phyloP scores from a whole-genome alignment of 1,284 basidiomycete species.

The Microbotryum lychnidis-dioicae region DNA sequence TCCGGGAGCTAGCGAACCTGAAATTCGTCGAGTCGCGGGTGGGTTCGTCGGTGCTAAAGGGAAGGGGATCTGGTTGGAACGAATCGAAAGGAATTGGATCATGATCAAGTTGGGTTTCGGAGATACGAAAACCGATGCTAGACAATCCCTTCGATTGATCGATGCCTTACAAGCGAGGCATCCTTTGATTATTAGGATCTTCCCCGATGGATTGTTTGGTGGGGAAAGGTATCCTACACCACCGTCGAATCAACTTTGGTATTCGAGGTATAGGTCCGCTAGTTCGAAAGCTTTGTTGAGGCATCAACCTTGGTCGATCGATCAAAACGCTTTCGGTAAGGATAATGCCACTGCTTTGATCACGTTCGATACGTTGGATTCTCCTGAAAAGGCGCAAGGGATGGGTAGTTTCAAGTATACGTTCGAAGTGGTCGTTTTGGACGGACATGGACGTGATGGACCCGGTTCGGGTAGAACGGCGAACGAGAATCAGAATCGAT shows the following conservation, averaged over 20 bases:
- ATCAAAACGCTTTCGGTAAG: background rate
- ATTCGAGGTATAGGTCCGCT: slow-evolving; percentile 22
- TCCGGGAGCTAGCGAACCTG: slow-evolving; percentile 8
- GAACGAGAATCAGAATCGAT: slow-evolving; percentile 1
- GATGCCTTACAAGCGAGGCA: too few relatives aligned
- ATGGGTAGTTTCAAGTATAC: slow-evolving; percentile 12
- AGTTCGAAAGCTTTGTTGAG: slow-evolving; percentile 12
- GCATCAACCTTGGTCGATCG: slow-evolving; percentile 5
- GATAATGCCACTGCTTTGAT: slow-evolving; percentile 1
- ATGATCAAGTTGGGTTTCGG: slow-evolving; percentile 19
- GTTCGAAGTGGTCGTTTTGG: slow-evolving; percentile 26
- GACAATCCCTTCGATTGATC: too few relatives aligned
- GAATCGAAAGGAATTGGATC: slow-evolving; percentile 28
- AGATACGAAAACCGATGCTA: too few relatives aligned
- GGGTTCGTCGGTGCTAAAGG: slow-evolving; percentile 5
- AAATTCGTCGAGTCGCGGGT: slow-evolving; percentile 1
- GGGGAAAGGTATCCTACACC: slow-evolving; percentile 1
- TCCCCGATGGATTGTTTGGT: too few relatives aligned
- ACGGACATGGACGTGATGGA: slow-evolving; percentile 8
- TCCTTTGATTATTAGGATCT: too few relatives aligned
- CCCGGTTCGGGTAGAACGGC: background rate
- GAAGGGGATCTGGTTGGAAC: slow-evolving; percentile 14
- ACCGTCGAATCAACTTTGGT: slow-evolving; percentile 25
- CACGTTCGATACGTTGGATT: slow-evolving; percentile 22
- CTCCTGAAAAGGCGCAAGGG: slow-evolving; percentile 25